Evolutionary conservation across 345 rosid genomes (phyloP), one percentile per base, ranked within the genome.

Genomic region (Trapa bicornis): DNA sequence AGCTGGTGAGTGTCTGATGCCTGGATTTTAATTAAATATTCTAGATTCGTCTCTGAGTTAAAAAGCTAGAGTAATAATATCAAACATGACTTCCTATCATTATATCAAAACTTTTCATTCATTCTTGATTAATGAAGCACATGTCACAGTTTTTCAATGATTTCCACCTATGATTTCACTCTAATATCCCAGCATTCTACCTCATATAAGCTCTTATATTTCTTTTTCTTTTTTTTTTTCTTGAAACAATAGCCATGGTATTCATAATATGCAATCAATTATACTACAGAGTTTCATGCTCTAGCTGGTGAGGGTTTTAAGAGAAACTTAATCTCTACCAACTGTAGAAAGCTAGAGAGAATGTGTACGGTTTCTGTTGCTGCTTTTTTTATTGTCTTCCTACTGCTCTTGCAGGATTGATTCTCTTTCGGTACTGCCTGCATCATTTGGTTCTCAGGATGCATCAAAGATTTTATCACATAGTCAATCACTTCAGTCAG

Each of bases 381-480:
- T 58, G 63, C 38, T 58, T 58, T 29, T 22, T 38, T 35, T 1
- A 58, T 58, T 58, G 37, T 37, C 35, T 58, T 58, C 2, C 15
- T 33, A 32, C 52, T 42, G 33, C 35, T 6, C 67, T 69, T 84
- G 82, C 87, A 93, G 99, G 99, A 83, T 93, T 64, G 96, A 88
- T 80, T 82, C 92, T 63, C 89, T 90, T 66, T 82, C 99, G 70
- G 83, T 90, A 72, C 77, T 93, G 68, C 90, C 97, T 42, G 12
- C 92, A 22, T 84, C 85, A 33, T 87, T 93, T 73, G 80, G 82
- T 66, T 38, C 81, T 39, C 84, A 85, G 67, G 99, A 93, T 81
- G 96, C 96, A 71, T 82, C 84, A 37, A 88, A 85, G 73, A 78
- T 90, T 71, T 73, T 93, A 77, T 84, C 85, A 63, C 81, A 83